Base-by-base conservation (phyloP, 371 early-diverging fungal genomes). In the Batkoa obscura region DNA sequence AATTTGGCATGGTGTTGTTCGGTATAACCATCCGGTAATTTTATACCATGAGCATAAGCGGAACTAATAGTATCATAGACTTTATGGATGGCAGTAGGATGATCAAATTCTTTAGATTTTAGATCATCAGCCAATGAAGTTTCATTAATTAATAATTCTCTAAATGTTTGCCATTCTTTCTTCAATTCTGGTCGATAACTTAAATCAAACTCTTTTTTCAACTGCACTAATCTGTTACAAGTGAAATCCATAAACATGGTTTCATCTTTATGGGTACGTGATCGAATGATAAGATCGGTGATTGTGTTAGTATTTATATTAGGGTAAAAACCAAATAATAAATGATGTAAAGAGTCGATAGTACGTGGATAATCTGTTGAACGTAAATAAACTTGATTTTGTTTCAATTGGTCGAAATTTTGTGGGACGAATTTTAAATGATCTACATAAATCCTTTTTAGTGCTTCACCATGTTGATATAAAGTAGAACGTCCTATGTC, bases 281-380 rank as follows among this genome's bases (percentile, higher is more conserved):
- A 67, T 31, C 69, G 63, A 17, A 74, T 50, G 5, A 34, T 46
- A 50, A 65, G 60, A 31, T 62, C 63, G 9, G 60, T 59, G 33
- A 52, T 39, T 35, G 68, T 63, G 23, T 23, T 23, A 41, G 66
- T 67, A 2, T 50, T 60, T 4, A 55, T 15, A 2, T 85, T 84
- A 64, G 79, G 82, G 55, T 86, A 70, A 0, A 85, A 83, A 43
- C 67, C 70, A 1, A 71, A 66, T 32, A 88, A 57, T 13, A 81
- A 50, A 57, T 81, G 83, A 59, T 82, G 83, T 31, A 85, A 71
- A 30, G 80, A 80, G 53, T 86, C 86, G 57, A 82, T 71, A 2
- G 88, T 76, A 47, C 88, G 75, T 2, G 73, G 62, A 60, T 79
- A 86, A 48, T 78, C 80, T 4, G 80, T 77, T 50, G 74, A 72